These are phyloP conservation scores for Amanita molliuscula DNA, from an alignment of 768 basidiomycete genomes.

Conservation along the genomic window DNA sequence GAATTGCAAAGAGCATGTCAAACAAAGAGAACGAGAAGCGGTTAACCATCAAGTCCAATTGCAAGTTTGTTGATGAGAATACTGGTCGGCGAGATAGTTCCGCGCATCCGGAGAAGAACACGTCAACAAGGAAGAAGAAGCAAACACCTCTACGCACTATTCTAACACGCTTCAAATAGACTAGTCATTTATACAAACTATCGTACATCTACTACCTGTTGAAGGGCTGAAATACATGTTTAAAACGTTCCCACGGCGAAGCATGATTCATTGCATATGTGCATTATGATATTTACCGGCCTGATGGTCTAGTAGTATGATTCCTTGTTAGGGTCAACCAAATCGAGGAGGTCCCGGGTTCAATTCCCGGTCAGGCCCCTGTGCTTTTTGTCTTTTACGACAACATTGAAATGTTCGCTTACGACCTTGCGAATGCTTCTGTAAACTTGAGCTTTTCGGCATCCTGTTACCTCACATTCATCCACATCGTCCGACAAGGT, in stretches of 20 bases:
- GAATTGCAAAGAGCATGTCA: neutral
- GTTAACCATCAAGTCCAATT: neutral
- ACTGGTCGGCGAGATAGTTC: slow-evolving; percentile 1
- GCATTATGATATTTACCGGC: slow-evolving; percentile 16
- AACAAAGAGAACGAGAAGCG: slow-evolving; percentile 4
- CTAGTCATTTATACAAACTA: neutral
- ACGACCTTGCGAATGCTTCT: neutral
- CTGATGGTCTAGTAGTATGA: slow-evolving; percentile 53
- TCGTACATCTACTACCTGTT: no score
- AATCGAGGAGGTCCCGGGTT: slow-evolving; percentile 81
- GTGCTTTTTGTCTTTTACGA: neutral
- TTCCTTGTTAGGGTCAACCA: slow-evolving; percentile 43
- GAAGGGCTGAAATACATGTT: neutral
- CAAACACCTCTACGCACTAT: slow-evolving; percentile 4
- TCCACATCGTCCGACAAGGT: neutral
- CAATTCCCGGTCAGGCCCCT: slow-evolving; percentile 75
- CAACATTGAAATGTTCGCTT: neutral
- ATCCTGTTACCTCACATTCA: neutral
- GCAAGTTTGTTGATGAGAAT: neutral
- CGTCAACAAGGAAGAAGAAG: neutral
- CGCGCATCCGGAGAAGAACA: neutral
- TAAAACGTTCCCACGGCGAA: neutral
- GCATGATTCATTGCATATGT: neutral
- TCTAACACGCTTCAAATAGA: slow-evolving; percentile 5
- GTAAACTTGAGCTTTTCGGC: neutral